Evolutionary conservation across 2,329 filamentous ascomycete genomes (phyloP).

Genomic region (Thelonectria olida): DNA sequence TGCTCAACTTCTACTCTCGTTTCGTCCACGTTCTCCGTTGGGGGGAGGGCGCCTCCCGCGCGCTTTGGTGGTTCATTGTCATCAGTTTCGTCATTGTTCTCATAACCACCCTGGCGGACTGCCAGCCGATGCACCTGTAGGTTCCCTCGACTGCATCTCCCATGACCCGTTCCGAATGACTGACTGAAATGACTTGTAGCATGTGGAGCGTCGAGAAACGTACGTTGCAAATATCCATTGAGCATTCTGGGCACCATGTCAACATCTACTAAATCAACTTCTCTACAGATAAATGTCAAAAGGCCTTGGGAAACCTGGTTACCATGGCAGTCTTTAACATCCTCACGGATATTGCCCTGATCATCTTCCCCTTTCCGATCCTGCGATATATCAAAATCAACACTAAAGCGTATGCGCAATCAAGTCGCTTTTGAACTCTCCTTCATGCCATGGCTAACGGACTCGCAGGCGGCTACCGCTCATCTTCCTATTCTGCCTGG

Average conservation of each 20-base stretch:
- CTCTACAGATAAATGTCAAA: slow-evolving; percentile 26
- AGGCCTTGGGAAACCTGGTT: slow-evolving; percentile 40
- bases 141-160: not conserved
- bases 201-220: slow-evolving; percentile 24
- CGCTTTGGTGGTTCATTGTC: slow-evolving; percentile 40
- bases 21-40: slow-evolving; percentile 38
- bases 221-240: not conserved
- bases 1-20: slow-evolving; percentile 43
- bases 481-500: slow-evolving; percentile 40
- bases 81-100: slow-evolving; percentile 40
- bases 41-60: slow-evolving; percentile 33
- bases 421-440: too few relatives aligned
- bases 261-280: not conserved
- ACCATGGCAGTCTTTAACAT: slow-evolving; percentile 44
- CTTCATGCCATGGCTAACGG: not conserved
- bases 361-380: slow-evolving; percentile 44
- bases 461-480: slow-evolving; percentile 31
- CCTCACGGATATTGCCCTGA: slow-evolving; percentile 41
- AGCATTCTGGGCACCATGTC: not conserved
- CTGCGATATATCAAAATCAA: slow-evolving; percentile 35
- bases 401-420: slow-evolving; percentile 10
- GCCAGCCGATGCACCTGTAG: slow-evolving; percentile 38
- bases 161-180: not conserved
- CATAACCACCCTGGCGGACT: slow-evolving; percentile 40
- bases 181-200: slow-evolving; percentile 18